A percentile compares a stretch with the other conserved stretches of the same genome.
phyloP scores from a whole-genome alignment of 768 basidiomycete species.

The Leccinum subgranulosum region DNA sequence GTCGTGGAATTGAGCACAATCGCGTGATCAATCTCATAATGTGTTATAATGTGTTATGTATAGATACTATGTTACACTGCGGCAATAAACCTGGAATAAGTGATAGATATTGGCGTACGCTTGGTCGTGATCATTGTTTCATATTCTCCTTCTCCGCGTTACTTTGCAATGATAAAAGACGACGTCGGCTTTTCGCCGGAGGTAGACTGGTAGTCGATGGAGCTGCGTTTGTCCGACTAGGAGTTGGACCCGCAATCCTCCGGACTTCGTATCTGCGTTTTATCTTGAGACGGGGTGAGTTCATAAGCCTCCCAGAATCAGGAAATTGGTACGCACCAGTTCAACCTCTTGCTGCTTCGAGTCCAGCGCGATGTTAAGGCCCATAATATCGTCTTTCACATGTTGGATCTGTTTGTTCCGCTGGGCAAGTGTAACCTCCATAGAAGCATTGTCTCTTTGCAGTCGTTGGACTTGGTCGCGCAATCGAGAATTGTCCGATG shows the following conservation, averaged over 20 bases:
- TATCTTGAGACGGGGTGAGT: constrained; percentile 37
- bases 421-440: constrained; percentile 77
- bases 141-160: neutral
- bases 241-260: constrained; percentile 54
- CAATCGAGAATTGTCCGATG: constrained; percentile 56
- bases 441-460: constrained; percentile 79
- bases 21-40: neutral
- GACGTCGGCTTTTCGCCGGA: neutral
- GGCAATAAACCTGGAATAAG: constrained; percentile 2
- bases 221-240: constrained; percentile 47
- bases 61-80: neutral
- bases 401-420: constrained; percentile 62
- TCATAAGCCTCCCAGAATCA: neutral
- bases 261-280: constrained; percentile 61
- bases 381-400: constrained; percentile 73
- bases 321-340: constrained; percentile 50
- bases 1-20: neutral
- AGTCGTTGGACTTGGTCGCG: constrained; percentile 64
- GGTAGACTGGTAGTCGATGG: constrained; percentile 15
- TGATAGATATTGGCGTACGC: constrained; percentile 12
- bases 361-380: constrained; percentile 89
- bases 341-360: constrained; percentile 95
- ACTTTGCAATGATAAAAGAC: neutral
- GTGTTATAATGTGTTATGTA: neutral
- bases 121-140: neutral